Conservation (phyloP, 2,329 filamentous ascomycete genomes). For the Aspergillus viridinutans region DNA sequence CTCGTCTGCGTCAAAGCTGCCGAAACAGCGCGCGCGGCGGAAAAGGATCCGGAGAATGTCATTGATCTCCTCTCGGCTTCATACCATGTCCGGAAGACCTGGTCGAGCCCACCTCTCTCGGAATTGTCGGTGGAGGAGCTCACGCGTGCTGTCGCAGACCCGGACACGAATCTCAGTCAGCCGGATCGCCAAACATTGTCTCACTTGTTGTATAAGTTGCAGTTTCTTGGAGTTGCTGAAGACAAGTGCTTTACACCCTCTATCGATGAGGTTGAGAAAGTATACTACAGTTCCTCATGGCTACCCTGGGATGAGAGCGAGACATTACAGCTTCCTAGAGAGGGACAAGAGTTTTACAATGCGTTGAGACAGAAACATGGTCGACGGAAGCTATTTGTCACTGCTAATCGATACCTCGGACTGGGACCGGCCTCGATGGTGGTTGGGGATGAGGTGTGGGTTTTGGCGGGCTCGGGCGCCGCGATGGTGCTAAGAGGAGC, state of each 20-base stretch:
- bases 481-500: neutral
- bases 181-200: neutral
- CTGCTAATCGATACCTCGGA: neutral
- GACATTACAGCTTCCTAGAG: neutral
- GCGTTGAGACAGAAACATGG: neutral
- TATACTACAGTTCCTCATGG: neutral
- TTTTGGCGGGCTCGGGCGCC: slow-evolving; percentile 1
- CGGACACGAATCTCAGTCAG: slow-evolving; percentile 1
- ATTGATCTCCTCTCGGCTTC: neutral
- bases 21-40: neutral
- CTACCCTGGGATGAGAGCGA: slow-evolving; percentile 2
- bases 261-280: neutral
- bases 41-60: neutral
- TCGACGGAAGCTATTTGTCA: slow-evolving; percentile 3
- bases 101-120: neutral
- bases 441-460: slow-evolving; percentile 2
- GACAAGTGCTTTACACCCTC: neutral
- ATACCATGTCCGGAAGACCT: neutral
- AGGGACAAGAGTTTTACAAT: neutral
- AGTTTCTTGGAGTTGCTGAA: neutral
- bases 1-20: neutral
- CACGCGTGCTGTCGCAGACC: neutral
- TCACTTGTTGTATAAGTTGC: slow-evolving; percentile 1
- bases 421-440: slow-evolving; percentile 1
- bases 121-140: neutral